Base-by-base conservation (phyloP, 176 grass and related monocot genomes). In the Phyllostachys edulis region DNA sequence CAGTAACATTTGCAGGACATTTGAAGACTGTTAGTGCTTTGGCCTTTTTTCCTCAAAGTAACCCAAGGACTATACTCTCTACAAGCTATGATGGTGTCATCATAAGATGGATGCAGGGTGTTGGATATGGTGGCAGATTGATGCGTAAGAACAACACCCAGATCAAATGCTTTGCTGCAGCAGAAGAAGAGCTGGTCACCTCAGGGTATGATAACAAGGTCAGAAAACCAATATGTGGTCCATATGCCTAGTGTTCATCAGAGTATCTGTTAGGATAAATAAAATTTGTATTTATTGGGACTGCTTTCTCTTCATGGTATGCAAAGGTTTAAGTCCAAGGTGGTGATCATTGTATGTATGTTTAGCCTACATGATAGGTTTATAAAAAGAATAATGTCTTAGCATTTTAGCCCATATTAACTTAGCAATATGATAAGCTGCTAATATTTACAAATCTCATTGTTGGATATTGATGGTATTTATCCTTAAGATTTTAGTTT, bases 201-300 rank as follows among this genome's bases (percentile, higher is more conserved):
- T 94, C 96, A 70, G 96, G 85, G 3, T 98, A 90, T 89, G 96
- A 98, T 77, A 96, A 98, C 88, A 98, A 90, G 96, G 96, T 98
- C 61, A 93, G 79, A 23, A 44, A 71, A 32, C 6, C 42, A 61
- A 61, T 69, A 52, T 18, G 9, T 63, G 73, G 37, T 44, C 45
- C 21, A 57, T 78, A 46, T 85, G n/a, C 9, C 29, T 69, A 76
- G 34, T 64, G 63, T 79, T n/a, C 21, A 65, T 76, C 73, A 9
- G 11, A 80, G 57, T 73, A 52, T 67, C 60, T 89, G 2, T 38
- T 46, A 57, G 51, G 59, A 51, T 71, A 63, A 76, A 38, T 59
- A 18, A 7, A 76, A 84, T 59, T 5, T 77, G 12, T 55, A 42
- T 64, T 34, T 59, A n/a, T 82, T 67, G 71, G 27, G 20, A 69